Base-by-base conservation (phyloP, 2,329 filamentous ascomycete species). In the Colletotrichum shisoi region DNA sequence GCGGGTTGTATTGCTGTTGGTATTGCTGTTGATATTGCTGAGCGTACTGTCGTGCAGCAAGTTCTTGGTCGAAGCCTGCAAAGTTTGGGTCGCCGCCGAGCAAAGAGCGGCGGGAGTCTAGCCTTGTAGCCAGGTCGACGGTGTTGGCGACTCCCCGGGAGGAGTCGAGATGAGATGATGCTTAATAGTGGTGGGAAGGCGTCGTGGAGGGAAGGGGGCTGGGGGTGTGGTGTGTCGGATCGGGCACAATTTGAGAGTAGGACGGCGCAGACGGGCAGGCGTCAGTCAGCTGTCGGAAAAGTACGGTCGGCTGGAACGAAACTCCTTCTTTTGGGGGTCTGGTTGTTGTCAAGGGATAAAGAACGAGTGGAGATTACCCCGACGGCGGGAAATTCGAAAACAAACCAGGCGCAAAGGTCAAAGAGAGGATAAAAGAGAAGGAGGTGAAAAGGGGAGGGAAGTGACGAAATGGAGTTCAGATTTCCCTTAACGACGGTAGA, bases 91-190 rank as follows among this genome's bases (percentile, higher is more conserved):
- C 78, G 65, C 72, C 74, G 70, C 78, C 76, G 52, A 80, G 74
- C 71, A 80, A 73, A 60, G 77, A 79, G 71, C 78, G 78, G 71
- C 76, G 77, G 69, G 78, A 79, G 60, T 80, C 79, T 64, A 79
- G 73, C 69, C 79, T 75, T 69, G 75, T 73, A 73, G 78, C 79
- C 78, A 81, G 73, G 74, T 65, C 69, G 70, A 68, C 65, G 62
- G 66, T 69, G 21, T 62, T 71, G 44, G 59, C 54, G 65, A 70
- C 69, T 69, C 69, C 69, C 68, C 46, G 46, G 39, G 21, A 69
- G 76, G 78, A 80, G 78, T 76, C 76, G 68, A 54, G 59, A 59
- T 57, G 54, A 21, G 46, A 59, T 57, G 63, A 19, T 53, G 48
- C 53, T 54, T 64, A 62, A 63, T 37, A 54, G 58, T 44, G 46